Evolutionary conservation across 2,329 filamentous ascomycete genomes (phyloP).

Genomic region (Aspergillus fructus): DNA sequence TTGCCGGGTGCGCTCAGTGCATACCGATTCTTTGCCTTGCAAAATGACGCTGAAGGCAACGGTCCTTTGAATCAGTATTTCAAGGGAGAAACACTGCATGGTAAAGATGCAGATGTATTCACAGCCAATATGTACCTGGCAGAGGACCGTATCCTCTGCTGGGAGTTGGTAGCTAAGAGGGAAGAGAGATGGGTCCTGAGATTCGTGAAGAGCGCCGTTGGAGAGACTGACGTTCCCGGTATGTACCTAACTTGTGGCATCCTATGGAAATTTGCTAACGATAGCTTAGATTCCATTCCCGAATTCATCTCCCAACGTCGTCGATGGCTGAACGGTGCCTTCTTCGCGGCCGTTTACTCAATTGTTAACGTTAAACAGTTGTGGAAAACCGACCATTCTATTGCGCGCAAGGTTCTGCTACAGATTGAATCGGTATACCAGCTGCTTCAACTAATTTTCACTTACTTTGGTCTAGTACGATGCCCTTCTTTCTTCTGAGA

Average conservation of each 20-base stretch:
- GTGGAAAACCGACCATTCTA: constrained; percentile 86
- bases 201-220: constrained; percentile 94
- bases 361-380: constrained; percentile 93
- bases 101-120: constrained; percentile 93
- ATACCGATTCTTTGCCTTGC: constrained; percentile 91
- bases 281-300: constrained; percentile 72
- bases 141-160: constrained; percentile 97
- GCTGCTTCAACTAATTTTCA: constrained; percentile 87
- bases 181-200: constrained; percentile 96
- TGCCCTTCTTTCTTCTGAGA: not conserved
- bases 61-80: constrained; percentile 97
- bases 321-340: constrained; percentile 96
- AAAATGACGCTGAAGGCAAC: constrained; percentile 94
- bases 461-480: constrained; percentile 81
- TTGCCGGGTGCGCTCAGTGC: constrained; percentile 91
- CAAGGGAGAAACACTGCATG: constrained; percentile 96
- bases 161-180: constrained; percentile 93
- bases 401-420: constrained; percentile 83
- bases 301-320: constrained; percentile 97
- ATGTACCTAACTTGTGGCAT: constrained; percentile 21
- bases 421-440: constrained; percentile 97
- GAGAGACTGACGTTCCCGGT: constrained; percentile 97
- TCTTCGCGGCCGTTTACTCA: constrained; percentile 97
- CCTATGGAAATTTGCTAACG: constrained; percentile 1
- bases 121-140: constrained; percentile 99